These are phyloP conservation scores for Cunninghamia lanceolata DNA, from an alignment of 75 land plant genomes.

Conservation along the genomic window DNA sequence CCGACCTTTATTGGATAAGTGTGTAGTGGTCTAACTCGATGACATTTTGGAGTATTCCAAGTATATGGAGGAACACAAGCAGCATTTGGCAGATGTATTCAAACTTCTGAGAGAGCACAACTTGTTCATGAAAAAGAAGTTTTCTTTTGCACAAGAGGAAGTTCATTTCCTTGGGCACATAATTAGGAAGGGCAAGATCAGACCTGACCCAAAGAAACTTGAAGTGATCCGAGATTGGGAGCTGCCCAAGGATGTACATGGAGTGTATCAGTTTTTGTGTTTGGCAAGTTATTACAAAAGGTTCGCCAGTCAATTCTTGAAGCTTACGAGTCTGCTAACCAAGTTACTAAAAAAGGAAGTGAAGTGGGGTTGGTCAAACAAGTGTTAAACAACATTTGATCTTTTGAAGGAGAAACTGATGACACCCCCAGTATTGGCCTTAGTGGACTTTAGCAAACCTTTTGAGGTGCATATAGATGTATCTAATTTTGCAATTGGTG, in stretches of 20 bases:
- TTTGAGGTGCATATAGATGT: conserved; percentile 16
- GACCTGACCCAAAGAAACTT: conserved; percentile 3
- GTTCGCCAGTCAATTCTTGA: conserved; percentile 13
- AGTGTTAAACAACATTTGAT: background rate
- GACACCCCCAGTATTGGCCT: background rate
- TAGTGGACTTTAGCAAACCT: conserved; percentile 5
- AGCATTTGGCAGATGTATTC: too few relatives aligned
- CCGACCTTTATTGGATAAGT: background rate
- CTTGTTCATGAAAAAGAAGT: too few relatives aligned
- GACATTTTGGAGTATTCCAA: too few relatives aligned
- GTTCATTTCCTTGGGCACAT: too few relatives aligned
- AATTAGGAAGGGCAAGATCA: too few relatives aligned
- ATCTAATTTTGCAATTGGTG: conserved; percentile 14
- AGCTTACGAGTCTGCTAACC: background rate
- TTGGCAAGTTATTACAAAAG: conserved; percentile 17
- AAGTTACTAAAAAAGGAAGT: conserved; percentile 15
- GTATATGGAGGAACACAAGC: too few relatives aligned
- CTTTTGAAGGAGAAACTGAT: too few relatives aligned
- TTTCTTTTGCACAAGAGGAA: too few relatives aligned
- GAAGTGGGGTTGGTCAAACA: background rate
- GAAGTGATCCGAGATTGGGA: conserved; percentile 13
- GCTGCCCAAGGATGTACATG: conserved; percentile 9
- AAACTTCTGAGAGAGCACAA: too few relatives aligned
- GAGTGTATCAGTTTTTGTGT: conserved; percentile 12
- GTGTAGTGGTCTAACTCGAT: too few relatives aligned